Conservation (phyloP, 805 yeast genomes). For the Candida argentea region DNA sequence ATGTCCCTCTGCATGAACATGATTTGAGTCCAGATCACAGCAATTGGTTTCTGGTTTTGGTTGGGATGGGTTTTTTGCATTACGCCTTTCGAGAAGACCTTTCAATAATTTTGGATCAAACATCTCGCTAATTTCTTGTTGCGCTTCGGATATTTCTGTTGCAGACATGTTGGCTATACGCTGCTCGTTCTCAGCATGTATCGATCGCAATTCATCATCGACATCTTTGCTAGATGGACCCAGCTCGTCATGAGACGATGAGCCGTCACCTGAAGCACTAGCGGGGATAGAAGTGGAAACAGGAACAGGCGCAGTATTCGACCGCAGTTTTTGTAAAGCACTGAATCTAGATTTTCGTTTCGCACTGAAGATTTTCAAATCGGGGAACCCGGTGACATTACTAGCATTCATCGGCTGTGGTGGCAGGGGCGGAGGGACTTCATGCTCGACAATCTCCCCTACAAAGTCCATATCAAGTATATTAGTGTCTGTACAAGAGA, state of each 20-base stretch:
- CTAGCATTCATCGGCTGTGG: slow-evolving; percentile 16
- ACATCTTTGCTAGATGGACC: too few relatives aligned
- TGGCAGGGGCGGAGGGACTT: slow-evolving; percentile 25
- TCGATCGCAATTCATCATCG: slow-evolving; percentile 59
- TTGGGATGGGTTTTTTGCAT: too few relatives aligned
- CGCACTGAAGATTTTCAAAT: slow-evolving; percentile 13
- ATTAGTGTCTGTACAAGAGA: too few relatives aligned
- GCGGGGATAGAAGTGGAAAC: too few relatives aligned
- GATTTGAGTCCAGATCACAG: slow-evolving; percentile 7
- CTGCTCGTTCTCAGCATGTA: slow-evolving; percentile 67
- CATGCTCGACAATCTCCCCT: slow-evolving; percentile 66
- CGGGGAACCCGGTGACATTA: slow-evolving; percentile 32
- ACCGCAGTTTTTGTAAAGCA: too few relatives aligned
- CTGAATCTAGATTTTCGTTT: too few relatives aligned
- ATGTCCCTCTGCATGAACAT: slow-evolving; percentile 31
- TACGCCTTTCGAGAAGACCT: slow-evolving; percentile 46
- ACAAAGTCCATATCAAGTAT: slow-evolving; percentile 51
- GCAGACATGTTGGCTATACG: slow-evolving; percentile 51
- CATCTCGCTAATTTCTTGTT: slow-evolving; percentile 53
- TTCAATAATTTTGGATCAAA: slow-evolving; percentile 63
- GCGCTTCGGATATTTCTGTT: slow-evolving; percentile 54
- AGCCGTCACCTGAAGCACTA: too few relatives aligned
- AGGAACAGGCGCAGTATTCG: too few relatives aligned
- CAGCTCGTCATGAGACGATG: too few relatives aligned
- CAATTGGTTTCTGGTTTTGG: too few relatives aligned